Base-by-base conservation (phyloP, 257 asterid genomes). In the Haberlea rhodopensis region DNA sequence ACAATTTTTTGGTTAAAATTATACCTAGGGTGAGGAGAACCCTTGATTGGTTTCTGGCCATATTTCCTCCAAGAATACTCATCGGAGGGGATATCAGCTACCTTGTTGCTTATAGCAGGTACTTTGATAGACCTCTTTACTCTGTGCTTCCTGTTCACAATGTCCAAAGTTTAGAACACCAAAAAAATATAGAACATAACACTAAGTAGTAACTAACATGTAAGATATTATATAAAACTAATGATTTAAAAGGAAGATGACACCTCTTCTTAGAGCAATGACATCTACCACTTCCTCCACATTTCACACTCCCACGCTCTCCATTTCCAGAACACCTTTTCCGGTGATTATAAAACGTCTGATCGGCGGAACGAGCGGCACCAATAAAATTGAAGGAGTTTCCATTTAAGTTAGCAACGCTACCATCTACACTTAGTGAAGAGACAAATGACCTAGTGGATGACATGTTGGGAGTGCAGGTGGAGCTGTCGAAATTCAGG, bases 181-280 rank as follows among this genome's bases (percentile, higher is more conserved):
- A 52, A 19, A 48, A 60, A 59, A n/a, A n/a, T n/a, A n/a, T n/a
- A 3, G 34, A 62, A 28, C 54, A 49, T 46, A 37, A 37, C 1
- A 37, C 19, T 1, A 29, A 20, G 9, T 3, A 15, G 4, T 2
- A 18, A 62, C 18, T 57, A 11, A 46, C 40, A 55, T 34, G 43
- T 25, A 43, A 5, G 8, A 59, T 63, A 18, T 26, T 53, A 11
- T 49, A 62, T 0, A 1, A 58, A 55, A 65, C 9, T 56, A 46
- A 20, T 25, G 63, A 31, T 73, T 25, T 11, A 60, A 59, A 37
- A 60, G 63, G 19, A 71, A 61, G n/a, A 11, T 11, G 46, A 45
- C 27, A 86, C 98, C 98, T 88, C 79, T 91, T 91, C 84, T 88
- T 91, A 6, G 96, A 83, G 75, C 98, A 91, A 69, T 86, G 98